Base-by-base conservation (phyloP, 495 filamentous ascomycete genomes). In the Lepidopterella palustris region DNA sequence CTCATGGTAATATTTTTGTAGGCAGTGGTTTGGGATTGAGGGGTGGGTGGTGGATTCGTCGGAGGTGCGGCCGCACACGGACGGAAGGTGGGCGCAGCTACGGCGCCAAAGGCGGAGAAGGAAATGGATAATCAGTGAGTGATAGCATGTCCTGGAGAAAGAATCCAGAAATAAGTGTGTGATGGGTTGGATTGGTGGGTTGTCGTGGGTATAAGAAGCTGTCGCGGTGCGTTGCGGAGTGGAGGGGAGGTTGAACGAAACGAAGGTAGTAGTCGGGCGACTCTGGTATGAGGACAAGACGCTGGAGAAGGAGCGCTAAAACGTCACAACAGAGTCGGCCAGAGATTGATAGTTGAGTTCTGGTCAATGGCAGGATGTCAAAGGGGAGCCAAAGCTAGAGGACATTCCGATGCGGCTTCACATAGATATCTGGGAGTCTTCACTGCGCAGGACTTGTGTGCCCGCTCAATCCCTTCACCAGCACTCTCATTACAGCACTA, bases 141-240 rank as follows among this genome's bases (percentile, higher is more conserved):
- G 54, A 45, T 51, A 35, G 59, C 60, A 67, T 67, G 45, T 58
- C 63, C 63, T 59, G 54, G n/a, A 35, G 27, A 21, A 32, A 28
- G 31, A 15, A 18, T 50, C 15, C 47, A 25, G 51, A 15, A n/a
- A 27, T 1, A 32, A 28, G 18, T n/a, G 18, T 54, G 5, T 20
- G 29, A 29, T 53, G 35, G 10, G 31, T 18, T 35, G 15, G 51
- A 40, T 54, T 31, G 31, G 18, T n/a, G n/a, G n/a, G n/a, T n/a
- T n/a, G n/a, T 42, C 35, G 35, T 42, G 35, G 35, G 35, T 11
- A 42, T 11, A 2, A 42, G 35, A 42, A 42, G 48, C 28, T 23
- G 48, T 13, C 25, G 28, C 18, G 23, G 32, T 48, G 4, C 45
- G 50, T 23, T 55, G 56, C 6, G 47, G n/a, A 18, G 47, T 50